A percentile compares a stretch with the other conserved stretches of the same genome.
phyloP scores from a whole-genome alignment of 2,329 filamentous ascomycete genomes.

The Fusarium sp. region DNA sequence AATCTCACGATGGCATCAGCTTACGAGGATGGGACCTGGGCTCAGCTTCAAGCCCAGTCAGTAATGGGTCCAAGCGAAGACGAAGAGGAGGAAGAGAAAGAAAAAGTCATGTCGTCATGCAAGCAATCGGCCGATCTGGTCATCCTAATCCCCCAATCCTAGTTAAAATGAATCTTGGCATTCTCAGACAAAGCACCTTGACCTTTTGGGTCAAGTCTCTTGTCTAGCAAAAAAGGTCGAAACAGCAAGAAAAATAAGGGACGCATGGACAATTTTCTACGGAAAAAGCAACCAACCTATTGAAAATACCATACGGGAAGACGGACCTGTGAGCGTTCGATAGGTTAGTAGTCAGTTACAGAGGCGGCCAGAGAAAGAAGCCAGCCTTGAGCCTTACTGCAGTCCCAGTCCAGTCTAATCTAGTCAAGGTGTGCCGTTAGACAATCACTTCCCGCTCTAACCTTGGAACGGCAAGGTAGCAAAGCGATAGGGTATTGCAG shows the following conservation, averaged over 20 bases:
- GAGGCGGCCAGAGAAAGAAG: background rate
- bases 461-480: slow-evolving; percentile 20
- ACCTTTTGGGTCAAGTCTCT: slow-evolving; percentile 34
- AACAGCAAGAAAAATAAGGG: slow-evolving; percentile 2
- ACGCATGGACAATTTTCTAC: slow-evolving; percentile 2
- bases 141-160: slow-evolving; percentile 23
- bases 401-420: background rate
- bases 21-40: slow-evolving; percentile 17
- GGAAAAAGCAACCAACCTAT: slow-evolving; percentile 17
- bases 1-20: slow-evolving; percentile 48
- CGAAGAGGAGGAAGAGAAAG: slow-evolving; percentile 1
- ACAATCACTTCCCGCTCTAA: slow-evolving; percentile 18
- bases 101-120: slow-evolving; percentile 39
- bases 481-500: slow-evolving; percentile 37
- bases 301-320: slow-evolving; percentile 24
- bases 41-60: slow-evolving; percentile 23
- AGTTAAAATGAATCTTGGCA: slow-evolving; percentile 44
- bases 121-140: slow-evolving; percentile 44
- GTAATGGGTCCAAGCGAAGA: slow-evolving; percentile 11
- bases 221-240: slow-evolving; percentile 1
- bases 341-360: background rate
- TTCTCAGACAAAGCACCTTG: slow-evolving; percentile 29
- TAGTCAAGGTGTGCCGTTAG: slow-evolving; percentile 38
- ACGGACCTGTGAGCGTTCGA: slow-evolving; percentile 2
- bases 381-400: slow-evolving; percentile 22